phyloP scores from a whole-genome alignment of 208 protist species.

The Trypanosoma platydactyli region DNA sequence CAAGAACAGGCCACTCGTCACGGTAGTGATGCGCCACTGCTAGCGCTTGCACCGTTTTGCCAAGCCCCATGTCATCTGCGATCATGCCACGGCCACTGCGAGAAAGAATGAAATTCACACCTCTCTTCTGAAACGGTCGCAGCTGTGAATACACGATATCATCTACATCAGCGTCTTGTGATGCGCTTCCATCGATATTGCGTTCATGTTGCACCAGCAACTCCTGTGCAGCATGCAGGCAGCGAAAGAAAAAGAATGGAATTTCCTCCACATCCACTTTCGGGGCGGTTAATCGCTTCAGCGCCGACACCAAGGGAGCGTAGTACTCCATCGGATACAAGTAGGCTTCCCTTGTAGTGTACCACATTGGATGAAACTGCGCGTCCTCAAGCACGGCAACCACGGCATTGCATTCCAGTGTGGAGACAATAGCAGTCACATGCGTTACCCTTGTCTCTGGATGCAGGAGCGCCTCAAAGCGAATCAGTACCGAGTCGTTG shows the following conservation, averaged over 20 bases:
- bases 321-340: constrained; percentile 72
- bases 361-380: constrained; percentile 50
- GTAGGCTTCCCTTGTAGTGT: constrained; percentile 53
- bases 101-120: constrained; percentile 76
- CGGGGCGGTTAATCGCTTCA: constrained; percentile 28
- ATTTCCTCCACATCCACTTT: constrained; percentile 58
- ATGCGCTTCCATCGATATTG: constrained; percentile 31
- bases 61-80: constrained; percentile 97
- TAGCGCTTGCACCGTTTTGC: constrained; percentile 97
- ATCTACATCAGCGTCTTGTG: constrained; percentile 38
- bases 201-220: constrained; percentile 41
- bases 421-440: constrained; percentile 34
- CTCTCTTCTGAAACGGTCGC: constrained; percentile 75
- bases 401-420: constrained; percentile 27
- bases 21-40: constrained; percentile 90
- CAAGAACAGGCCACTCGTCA: constrained; percentile 94
- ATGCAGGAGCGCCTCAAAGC: constrained; percentile 74
- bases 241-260: constrained; percentile 79
- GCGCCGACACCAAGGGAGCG: constrained; percentile 33
- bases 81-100: constrained; percentile 90
- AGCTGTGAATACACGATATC: constrained; percentile 75
- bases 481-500: constrained; percentile 44
- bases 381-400: constrained; percentile 43
- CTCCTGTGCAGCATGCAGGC: constrained; percentile 46
- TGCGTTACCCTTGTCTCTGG: constrained; percentile 36